Percentiles rank a stretch among this genome's conserved stretches.
These are phyloP conservation scores for Quercus wislizeni DNA, from an alignment of 306 rosid genomes.

Conservation along the genomic window DNA sequence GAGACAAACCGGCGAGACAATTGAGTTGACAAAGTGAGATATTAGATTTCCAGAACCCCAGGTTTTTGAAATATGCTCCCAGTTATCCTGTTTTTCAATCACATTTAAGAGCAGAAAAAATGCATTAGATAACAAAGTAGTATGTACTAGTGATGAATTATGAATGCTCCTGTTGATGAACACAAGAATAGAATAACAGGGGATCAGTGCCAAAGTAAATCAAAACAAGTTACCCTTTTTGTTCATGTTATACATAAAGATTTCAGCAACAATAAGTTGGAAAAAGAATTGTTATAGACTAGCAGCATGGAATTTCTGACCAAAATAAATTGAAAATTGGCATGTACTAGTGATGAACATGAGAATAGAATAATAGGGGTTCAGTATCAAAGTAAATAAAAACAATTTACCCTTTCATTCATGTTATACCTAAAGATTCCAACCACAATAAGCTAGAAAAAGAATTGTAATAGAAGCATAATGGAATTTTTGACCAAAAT, in stretches of 20 bases:
- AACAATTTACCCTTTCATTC: background rate
- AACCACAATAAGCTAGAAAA: background rate
- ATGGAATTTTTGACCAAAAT: background rate
- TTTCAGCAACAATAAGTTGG: background rate
- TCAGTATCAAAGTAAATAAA: background rate
- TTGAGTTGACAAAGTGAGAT: slow-evolving; percentile 59
- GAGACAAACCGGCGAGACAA: slow-evolving; percentile 76
- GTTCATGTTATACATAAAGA: background rate
- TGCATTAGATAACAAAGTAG: background rate
- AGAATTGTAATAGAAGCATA: background rate
- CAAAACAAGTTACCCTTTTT: background rate
- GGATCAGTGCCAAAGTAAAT: background rate
- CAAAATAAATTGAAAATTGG: background rate
- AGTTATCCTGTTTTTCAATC: slow-evolving; percentile 50
- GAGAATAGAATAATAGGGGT: background rate
- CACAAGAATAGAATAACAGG: background rate
- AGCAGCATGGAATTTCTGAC: background rate
- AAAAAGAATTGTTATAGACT: background rate
- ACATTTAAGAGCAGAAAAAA: background rate
- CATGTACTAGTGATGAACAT: too few relatives aligned
- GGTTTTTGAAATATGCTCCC: slow-evolving; percentile 58
- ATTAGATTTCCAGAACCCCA: slow-evolving; percentile 80
- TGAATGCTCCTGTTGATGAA: too few relatives aligned
- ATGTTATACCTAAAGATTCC: background rate
- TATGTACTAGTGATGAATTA: too few relatives aligned